Evolutionary conservation across 192 early-diverging fungal species (phyloP).

Genomic region (Coemansia furcata): DNA sequence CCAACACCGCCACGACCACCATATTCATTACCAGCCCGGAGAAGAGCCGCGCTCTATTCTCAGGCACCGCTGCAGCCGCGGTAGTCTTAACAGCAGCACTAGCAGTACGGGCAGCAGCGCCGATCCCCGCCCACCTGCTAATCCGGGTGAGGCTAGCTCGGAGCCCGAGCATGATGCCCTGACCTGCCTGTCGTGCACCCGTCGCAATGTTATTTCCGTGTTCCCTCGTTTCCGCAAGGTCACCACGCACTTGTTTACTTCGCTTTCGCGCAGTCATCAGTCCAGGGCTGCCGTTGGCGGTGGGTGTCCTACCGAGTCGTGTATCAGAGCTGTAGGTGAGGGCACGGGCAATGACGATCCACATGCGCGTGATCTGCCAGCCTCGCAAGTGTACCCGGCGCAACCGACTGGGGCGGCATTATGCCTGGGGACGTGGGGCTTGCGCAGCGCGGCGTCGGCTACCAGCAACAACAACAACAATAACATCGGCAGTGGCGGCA

Average conservation of each 20-base stretch:
- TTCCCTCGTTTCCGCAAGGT: slow-evolving; percentile 44
- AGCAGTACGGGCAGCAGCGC: slow-evolving; percentile 18
- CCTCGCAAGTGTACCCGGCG: slow-evolving; percentile 18
- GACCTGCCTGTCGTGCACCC: slow-evolving; percentile 37
- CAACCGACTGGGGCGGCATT: slow-evolving; percentile 27
- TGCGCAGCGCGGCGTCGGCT: slow-evolving; percentile 4
- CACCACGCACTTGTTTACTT: slow-evolving; percentile 27
- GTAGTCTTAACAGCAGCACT: slow-evolving; percentile 30
- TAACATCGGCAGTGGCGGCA: background rate
- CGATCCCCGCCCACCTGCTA: slow-evolving; percentile 7
- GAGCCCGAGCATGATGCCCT: slow-evolving; percentile 29
- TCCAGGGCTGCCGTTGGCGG: slow-evolving; percentile 7
- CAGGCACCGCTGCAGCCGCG: slow-evolving; percentile 30
- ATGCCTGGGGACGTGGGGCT: slow-evolving; percentile 22
- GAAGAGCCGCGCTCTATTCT: slow-evolving; percentile 20
- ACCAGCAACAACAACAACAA: background rate
- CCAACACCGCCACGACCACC: background rate
- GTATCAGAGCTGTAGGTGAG: slow-evolving; percentile 7
- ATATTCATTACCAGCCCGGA: slow-evolving; percentile 10
- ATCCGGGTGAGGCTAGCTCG: background rate
- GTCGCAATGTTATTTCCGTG: slow-evolving; percentile 41
- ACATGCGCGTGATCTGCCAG: slow-evolving; percentile 22
- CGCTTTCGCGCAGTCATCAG: slow-evolving; percentile 30
- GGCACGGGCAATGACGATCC: background rate
- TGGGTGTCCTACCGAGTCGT: slow-evolving; percentile 13